These are phyloP conservation scores for Globisporangium ultimum DNA, from an alignment of 352 stramenopile species.

Conservation along the genomic window DNA sequence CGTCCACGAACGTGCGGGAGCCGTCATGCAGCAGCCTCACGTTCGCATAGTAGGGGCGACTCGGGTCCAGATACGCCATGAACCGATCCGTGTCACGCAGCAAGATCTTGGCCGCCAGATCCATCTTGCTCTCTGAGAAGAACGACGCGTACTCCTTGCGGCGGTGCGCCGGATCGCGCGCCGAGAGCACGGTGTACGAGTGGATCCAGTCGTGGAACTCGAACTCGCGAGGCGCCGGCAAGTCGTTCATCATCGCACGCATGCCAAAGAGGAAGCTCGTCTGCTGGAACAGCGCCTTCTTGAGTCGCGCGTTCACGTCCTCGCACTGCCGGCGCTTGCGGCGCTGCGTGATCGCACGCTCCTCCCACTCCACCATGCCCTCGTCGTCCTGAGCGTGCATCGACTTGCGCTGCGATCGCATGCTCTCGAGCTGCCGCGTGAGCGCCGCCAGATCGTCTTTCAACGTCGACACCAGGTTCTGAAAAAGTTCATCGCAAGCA, in stretches of 20 bases:
- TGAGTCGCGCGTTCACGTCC: slow-evolving; percentile 48
- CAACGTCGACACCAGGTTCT: slow-evolving; percentile 38
- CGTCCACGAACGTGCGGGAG: slow-evolving; percentile 30
- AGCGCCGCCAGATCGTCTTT: slow-evolving; percentile 42
- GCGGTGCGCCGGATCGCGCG: slow-evolving; percentile 19
- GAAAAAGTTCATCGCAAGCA: too few species aligned
- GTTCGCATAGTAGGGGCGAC: slow-evolving; percentile 31
- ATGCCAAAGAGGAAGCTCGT: slow-evolving; percentile 55
- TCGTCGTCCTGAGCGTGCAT: slow-evolving; percentile 32
- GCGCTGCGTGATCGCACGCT: slow-evolving; percentile 55
- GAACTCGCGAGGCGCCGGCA: slow-evolving; percentile 43
- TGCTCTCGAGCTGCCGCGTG: slow-evolving; percentile 30
- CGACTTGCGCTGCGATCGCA: slow-evolving; percentile 40
- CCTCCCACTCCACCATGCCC: slow-evolving; percentile 48
- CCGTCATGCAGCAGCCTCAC: slow-evolving; percentile 55
- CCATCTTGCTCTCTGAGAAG: slow-evolving; percentile 59
- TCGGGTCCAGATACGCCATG: slow-evolving; percentile 19
- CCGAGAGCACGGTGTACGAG: slow-evolving; percentile 57
- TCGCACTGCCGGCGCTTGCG: slow-evolving; percentile 58
- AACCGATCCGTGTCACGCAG: slow-evolving; percentile 45
- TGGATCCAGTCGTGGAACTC: slow-evolving; percentile 78
- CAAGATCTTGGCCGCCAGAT: slow-evolving; percentile 50
- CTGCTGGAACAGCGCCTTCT: slow-evolving; percentile 72
- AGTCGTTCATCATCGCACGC: slow-evolving; percentile 32
- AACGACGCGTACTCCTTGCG: slow-evolving; percentile 44